phyloP scores from a whole-genome alignment of 2,329 filamentous ascomycete genomes.

The Rosellinia necatrix region DNA sequence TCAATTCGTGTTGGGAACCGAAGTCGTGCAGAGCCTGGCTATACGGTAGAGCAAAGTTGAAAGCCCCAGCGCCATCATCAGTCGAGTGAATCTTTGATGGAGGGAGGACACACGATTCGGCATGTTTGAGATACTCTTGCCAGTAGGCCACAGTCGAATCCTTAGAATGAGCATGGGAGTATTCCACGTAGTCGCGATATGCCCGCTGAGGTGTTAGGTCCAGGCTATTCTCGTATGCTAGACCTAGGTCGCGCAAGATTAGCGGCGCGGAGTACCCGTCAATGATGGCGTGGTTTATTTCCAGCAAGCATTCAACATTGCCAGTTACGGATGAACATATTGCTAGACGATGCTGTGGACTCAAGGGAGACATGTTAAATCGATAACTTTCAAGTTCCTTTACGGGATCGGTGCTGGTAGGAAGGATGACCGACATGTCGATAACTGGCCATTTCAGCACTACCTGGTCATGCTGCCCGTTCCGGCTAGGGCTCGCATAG shows the following conservation, averaged over 20 bases:
- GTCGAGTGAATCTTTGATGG: not conserved
- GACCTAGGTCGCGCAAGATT: conserved; percentile 6
- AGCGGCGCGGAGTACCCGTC: conserved; percentile 10
- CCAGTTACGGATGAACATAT: conserved; percentile 8
- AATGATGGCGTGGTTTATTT: conserved; percentile 15
- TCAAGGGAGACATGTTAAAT: conserved; percentile 3
- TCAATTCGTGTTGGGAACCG: not conserved
- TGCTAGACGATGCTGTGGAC: conserved; percentile 8
- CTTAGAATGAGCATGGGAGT: not conserved
- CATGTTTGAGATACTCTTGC: conserved; percentile 3
- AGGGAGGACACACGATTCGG: conserved; percentile 6
- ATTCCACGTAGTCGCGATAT: conserved; percentile 4
- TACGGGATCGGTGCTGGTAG: not conserved
- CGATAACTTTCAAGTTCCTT: not conserved
- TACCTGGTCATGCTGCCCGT: conserved; percentile 11
- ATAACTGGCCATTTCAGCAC: conserved; percentile 3
- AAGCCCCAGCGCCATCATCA: not conserved
- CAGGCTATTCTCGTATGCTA: conserved; percentile 9
- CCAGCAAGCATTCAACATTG: conserved; percentile 4
- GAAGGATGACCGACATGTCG: not conserved
- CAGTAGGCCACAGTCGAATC: not conserved
- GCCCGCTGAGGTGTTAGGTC: not conserved
- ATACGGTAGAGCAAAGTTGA: not conserved
- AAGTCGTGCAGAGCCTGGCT: not conserved
- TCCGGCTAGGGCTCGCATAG: conserved; percentile 4